These are phyloP conservation scores for Aspergillus pseudotamarii DNA, from an alignment of 2,329 filamentous ascomycete genomes.

Conservation along the genomic window DNA sequence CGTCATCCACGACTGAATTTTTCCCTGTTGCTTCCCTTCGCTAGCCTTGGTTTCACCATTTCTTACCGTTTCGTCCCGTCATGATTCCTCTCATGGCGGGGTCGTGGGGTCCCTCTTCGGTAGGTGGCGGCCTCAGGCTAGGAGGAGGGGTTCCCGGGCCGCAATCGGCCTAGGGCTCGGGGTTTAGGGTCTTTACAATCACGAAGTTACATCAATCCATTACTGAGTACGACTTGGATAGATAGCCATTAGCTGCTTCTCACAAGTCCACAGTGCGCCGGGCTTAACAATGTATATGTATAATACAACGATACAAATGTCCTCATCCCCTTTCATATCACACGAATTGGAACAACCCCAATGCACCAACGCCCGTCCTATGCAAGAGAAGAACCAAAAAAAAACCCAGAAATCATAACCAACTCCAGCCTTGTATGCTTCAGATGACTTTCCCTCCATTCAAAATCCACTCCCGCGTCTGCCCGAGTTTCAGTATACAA, in stretches of 20 bases:
- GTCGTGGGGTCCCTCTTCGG: constrained; percentile 16
- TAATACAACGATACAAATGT: background rate
- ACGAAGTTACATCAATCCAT: constrained; percentile 9
- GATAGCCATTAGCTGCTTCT: background rate
- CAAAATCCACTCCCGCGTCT: constrained; percentile 42
- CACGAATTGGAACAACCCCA: background rate
- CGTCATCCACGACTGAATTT: background rate
- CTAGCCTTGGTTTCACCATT: background rate
- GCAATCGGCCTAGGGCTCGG: constrained; percentile 25
- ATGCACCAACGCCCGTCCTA: constrained; percentile 15
- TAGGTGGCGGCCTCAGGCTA: constrained; percentile 19
- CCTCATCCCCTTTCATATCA: background rate
- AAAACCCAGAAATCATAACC: constrained; percentile 7
- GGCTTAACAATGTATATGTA: background rate
- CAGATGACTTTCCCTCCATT: constrained; percentile 35
- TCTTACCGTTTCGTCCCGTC: constrained; percentile 9
- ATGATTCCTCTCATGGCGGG: constrained; percentile 13
- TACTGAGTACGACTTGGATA: background rate
- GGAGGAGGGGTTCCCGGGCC: background rate
- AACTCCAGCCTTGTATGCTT: constrained; percentile 7
- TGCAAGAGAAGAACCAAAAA: constrained; percentile 8
- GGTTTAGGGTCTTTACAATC: constrained; percentile 20
- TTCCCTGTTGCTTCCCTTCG: background rate
- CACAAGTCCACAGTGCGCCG: background rate
- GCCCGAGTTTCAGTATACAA: constrained; percentile 45